These are phyloP conservation scores for Citrus reticulata DNA, from an alignment of 345 rosid genomes.

Conservation along the genomic window DNA sequence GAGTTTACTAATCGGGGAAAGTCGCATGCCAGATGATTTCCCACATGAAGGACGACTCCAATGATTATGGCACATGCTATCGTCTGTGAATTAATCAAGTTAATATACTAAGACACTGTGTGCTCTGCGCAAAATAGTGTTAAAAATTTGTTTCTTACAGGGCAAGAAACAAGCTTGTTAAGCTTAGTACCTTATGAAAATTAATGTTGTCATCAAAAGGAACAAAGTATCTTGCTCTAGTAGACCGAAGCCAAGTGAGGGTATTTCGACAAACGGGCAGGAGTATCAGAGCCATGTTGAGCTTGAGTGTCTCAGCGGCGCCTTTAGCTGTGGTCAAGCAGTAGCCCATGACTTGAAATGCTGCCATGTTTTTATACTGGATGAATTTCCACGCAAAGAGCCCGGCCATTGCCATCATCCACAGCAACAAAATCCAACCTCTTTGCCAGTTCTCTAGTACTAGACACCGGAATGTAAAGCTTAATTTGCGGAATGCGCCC, in stretches of 20 bases:
- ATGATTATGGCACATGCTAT: slow-evolving; percentile 67
- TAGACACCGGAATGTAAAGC: slow-evolving; percentile 40
- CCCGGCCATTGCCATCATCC: slow-evolving; percentile 58
- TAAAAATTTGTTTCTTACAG: neutral
- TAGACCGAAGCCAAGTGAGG: slow-evolving; percentile 88
- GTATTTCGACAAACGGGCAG: slow-evolving; percentile 93
- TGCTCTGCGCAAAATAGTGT: no score
- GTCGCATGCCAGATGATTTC: slow-evolving; percentile 74
- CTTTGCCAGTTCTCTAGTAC: slow-evolving; percentile 82
- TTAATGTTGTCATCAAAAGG: slow-evolving; percentile 88
- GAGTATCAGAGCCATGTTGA: slow-evolving; percentile 96
- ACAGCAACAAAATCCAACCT: slow-evolving; percentile 65
- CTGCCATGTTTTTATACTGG: slow-evolving; percentile 66
- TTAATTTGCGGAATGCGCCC: slow-evolving; percentile 26
- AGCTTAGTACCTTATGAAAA: slow-evolving; percentile 74
- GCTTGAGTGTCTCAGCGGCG: slow-evolving; percentile 94
- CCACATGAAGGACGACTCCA: slow-evolving; percentile 70
- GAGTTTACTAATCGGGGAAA: slow-evolving; percentile 66
- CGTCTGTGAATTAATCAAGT: slow-evolving; percentile 38
- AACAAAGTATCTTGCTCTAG: slow-evolving; percentile 54
- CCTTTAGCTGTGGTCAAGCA: slow-evolving; percentile 88
- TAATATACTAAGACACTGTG: neutral
- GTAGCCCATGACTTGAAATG: slow-evolving; percentile 83
- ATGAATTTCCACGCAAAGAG: slow-evolving; percentile 86
- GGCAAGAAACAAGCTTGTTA: neutral